phyloP scores from a whole-genome alignment of 768 basidiomycete genomes.

The Serendipita sp. region DNA sequence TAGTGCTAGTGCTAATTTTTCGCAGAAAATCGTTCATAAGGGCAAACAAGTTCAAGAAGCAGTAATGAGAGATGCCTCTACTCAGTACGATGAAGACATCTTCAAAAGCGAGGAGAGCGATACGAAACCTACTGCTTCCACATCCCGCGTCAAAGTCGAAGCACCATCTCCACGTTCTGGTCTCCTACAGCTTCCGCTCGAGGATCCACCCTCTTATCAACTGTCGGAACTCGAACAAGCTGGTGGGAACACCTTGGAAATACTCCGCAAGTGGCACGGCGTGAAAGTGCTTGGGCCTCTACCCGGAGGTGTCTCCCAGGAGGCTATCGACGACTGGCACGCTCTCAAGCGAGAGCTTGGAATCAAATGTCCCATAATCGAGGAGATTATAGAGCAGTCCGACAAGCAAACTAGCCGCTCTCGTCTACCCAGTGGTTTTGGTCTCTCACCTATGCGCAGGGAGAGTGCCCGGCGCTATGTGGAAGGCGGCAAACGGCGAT shows the following conservation, averaged over 20 bases:
- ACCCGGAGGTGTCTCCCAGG: constrained; percentile 44
- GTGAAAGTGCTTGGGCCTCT: constrained; percentile 33
- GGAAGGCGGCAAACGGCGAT: constrained; percentile 28
- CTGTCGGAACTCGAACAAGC: constrained; percentile 27
- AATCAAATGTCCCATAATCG: constrained; percentile 59
- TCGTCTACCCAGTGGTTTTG: not conserved
- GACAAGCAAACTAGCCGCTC: constrained; percentile 10
- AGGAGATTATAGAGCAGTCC: constrained; percentile 42
- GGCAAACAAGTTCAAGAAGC: constrained; percentile 29
- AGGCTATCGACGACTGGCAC: constrained; percentile 61
- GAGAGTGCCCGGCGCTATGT: constrained; percentile 14
- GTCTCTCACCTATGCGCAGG: constrained; percentile 10
- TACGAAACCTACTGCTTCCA: constrained; percentile 30
- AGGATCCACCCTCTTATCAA: constrained; percentile 47
- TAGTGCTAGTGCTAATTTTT: constrained; percentile 9
- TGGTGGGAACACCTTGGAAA: constrained; percentile 27
- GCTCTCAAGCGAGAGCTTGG: constrained; percentile 67
- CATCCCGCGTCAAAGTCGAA: constrained; percentile 35
- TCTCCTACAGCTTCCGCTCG: constrained; percentile 14
- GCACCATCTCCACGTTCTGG: constrained; percentile 21
- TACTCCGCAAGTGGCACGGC: constrained; percentile 55
- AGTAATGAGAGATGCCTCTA: constrained; percentile 16
- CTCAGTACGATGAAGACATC: constrained; percentile 30
- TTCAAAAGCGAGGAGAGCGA: constrained; percentile 49
- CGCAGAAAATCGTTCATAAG: constrained; percentile 53